Percentiles rank a stretch among this genome's conserved stretches.
phyloP scores from a whole-genome alignment of 805 yeast genomes.

The Candida pseudoglaebosa region DNA sequence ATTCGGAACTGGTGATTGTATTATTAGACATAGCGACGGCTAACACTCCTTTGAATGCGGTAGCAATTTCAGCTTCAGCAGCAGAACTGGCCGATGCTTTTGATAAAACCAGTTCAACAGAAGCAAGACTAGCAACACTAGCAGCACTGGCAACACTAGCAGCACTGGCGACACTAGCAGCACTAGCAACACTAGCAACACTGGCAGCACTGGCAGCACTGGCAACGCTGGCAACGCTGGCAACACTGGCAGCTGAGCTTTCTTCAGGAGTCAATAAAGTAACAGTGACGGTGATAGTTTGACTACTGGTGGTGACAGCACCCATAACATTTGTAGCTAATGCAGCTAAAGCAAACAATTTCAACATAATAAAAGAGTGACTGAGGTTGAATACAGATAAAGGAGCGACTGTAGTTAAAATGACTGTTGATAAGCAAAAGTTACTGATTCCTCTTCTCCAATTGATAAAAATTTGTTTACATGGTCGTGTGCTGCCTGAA shows the following conservation, averaged over 20 bases:
- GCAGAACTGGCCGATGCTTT: conserved; percentile 10
- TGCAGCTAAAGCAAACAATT: conserved; percentile 11
- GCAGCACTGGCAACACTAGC: conserved; percentile 11
- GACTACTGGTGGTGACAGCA: conserved; percentile 35
- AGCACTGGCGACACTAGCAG: conserved; percentile 10
- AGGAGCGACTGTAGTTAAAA: conserved; percentile 4
- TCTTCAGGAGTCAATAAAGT: conserved; percentile 47
- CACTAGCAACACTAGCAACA: conserved; percentile 13
- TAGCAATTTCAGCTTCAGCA: conserved; percentile 12
- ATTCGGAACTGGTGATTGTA: conserved; percentile 8
- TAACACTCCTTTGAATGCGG: conserved; percentile 11
- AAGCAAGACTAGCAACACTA: conserved; percentile 9
- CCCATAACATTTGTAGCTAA: conserved; percentile 13
- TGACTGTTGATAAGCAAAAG: too few relatives aligned
- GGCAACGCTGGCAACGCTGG: conserved; percentile 14
- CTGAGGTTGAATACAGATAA: not conserved
- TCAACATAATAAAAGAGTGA: conserved; percentile 13
- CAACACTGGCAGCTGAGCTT: conserved; percentile 23
- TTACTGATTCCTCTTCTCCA: too few relatives aligned
- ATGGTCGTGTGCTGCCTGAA: too few relatives aligned
- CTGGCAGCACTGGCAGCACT: conserved; percentile 12
- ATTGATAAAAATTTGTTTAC: too few relatives aligned
- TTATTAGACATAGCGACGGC: conserved; percentile 12
- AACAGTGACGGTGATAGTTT: conserved; percentile 45
- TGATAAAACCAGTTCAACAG: conserved; percentile 9